Conservation (phyloP, 768 basidiomycete species). For the Cytidiella melzeri region DNA sequence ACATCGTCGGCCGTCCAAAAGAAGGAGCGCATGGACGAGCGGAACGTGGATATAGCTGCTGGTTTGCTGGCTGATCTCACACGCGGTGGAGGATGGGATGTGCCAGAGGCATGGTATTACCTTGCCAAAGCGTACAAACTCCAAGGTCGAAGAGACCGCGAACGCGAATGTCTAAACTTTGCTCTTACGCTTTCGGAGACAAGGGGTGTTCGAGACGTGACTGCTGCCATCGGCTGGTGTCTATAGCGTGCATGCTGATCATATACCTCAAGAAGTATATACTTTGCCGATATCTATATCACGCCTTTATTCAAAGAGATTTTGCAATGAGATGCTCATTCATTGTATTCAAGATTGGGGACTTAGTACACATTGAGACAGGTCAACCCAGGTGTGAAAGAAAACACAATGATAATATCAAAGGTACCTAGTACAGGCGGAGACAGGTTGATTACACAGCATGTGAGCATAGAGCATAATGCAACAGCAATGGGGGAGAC, state of each 20-base stretch:
- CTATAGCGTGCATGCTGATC: constrained; percentile 26
- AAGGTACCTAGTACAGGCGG: no score
- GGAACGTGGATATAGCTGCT: constrained; percentile 75
- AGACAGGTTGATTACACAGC: no score
- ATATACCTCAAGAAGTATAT: not conserved
- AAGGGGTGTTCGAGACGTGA: constrained; percentile 58
- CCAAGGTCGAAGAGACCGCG: constrained; percentile 65
- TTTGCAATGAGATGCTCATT: no score
- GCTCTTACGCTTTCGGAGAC: constrained; percentile 62
- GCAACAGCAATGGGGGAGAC: no score
- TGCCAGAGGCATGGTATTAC: constrained; percentile 93
- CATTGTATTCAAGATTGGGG: no score
- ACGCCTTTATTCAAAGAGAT: no score
- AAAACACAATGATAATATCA: no score
- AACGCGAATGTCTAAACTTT: constrained; percentile 65
- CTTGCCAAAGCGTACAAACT: constrained; percentile 75
- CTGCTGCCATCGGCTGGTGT: constrained; percentile 64
- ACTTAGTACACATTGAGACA: no score
- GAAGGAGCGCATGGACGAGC: constrained; percentile 21
- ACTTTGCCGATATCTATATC: not conserved
- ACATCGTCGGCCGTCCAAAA: constrained; percentile 13
- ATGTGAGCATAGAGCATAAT: no score
- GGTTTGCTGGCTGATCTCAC: constrained; percentile 74
- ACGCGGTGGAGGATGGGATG: constrained; percentile 80
- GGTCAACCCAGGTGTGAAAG: no score